A percentile compares a stretch with the other conserved stretches of the same genome.
These are phyloP conservation scores for Paratinospora sagittata DNA, from an alignment of 164 flowering plant species.

Conservation along the genomic window DNA sequence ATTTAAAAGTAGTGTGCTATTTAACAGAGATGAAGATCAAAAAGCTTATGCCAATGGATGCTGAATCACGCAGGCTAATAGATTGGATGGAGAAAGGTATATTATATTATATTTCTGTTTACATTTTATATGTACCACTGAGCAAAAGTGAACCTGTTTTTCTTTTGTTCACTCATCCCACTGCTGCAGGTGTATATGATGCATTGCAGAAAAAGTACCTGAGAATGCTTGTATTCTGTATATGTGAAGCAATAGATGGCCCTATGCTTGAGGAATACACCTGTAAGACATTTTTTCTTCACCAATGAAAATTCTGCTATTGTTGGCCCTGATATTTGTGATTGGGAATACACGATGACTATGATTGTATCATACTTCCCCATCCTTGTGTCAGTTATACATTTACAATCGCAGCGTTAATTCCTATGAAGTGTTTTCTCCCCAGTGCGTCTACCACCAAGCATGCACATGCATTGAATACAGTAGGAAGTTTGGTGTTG, in stretches of 20 bases:
- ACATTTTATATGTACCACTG: not conserved
- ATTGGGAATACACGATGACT: not conserved
- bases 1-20: not conserved
- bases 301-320: not conserved
- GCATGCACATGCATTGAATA: no score
- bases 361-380: not conserved
- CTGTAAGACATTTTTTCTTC: conserved; percentile 38
- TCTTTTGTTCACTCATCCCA: not conserved
- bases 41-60: conserved; percentile 93
- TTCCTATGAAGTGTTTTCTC: no score
- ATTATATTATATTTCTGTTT: not conserved
- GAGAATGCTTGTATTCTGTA: conserved; percentile 75
- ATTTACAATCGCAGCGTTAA: not conserved
- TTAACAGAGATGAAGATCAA: conserved; percentile 86
- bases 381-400: not conserved
- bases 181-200: conserved; percentile 77
- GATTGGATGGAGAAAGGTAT: conserved; percentile 98
- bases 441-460: no score
- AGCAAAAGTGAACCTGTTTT: not conserved
- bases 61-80: conserved; percentile 83
- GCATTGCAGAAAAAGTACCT: conserved; percentile 86
- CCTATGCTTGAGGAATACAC: conserved; percentile 92
- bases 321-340: not conserved
- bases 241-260: conserved; percentile 78
- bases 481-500: no score